Conservation (phyloP, 1,284 basidiomycete genomes). For the Xanthoconium separans region DNA sequence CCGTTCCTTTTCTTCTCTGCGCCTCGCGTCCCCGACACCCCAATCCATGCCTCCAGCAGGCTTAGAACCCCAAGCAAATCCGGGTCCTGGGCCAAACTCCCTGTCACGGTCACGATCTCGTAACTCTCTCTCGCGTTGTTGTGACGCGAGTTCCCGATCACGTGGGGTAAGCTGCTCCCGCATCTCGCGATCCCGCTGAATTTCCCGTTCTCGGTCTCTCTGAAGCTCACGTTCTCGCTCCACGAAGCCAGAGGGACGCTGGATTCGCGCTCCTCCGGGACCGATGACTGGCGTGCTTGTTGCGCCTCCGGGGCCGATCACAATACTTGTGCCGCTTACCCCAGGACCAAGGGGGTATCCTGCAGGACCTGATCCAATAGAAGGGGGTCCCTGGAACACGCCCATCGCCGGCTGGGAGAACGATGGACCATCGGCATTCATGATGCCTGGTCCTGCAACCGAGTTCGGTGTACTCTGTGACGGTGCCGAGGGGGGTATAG, state of each 20-base stretch:
- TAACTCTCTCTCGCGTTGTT: conserved; percentile 26
- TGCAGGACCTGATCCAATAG: conserved; percentile 19
- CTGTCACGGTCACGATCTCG: conserved; percentile 27
- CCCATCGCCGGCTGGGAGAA: conserved; percentile 33
- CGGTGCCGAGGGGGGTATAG: conserved; percentile 4
- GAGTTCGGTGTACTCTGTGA: conserved; percentile 13
- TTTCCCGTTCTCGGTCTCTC: conserved; percentile 25
- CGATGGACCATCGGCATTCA: conserved; percentile 17
- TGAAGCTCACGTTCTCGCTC: conserved; percentile 29
- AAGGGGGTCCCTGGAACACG: conserved; percentile 29
- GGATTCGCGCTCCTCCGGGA: conserved; percentile 22
- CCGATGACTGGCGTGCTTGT: conserved; percentile 18
- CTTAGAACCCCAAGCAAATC: conserved; percentile 28
- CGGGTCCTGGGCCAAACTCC: conserved; percentile 24
- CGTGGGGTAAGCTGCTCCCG: conserved; percentile 21
- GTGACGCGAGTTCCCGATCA: conserved; percentile 21
- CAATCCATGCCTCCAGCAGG: conserved; percentile 28
- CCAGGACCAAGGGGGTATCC: conserved; percentile 26
- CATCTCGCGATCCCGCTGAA: conserved; percentile 25
- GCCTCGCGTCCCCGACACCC: conserved; percentile 26
- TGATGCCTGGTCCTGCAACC: conserved; percentile 11
- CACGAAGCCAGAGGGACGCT: conserved; percentile 27
- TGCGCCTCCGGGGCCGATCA: conserved; percentile 26
- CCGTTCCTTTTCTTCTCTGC: conserved; percentile 33
- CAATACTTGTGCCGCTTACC: conserved; percentile 22